Base-by-base conservation (phyloP, 2,329 filamentous ascomycete genomes). In the Aspergillus sp. region DNA sequence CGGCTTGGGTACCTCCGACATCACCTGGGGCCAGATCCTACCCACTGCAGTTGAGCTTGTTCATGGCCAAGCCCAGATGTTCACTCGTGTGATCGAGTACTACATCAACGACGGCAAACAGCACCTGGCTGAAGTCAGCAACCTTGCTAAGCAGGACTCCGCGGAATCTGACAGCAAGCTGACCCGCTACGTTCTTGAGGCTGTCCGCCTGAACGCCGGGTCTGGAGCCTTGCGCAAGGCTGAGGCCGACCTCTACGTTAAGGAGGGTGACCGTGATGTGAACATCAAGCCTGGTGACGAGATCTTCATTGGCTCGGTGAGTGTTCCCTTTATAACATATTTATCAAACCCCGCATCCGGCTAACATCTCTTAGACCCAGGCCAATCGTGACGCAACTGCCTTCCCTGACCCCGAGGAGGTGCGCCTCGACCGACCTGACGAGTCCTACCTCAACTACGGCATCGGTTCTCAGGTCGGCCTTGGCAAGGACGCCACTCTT, bases 51-150 rank as follows among this genome's bases (percentile, higher is more conserved):
- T 82, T 4, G 83, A 86, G 1, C 83, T 89, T 71, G 86, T 90
- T 7, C 86, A 89, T 1, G 89, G 86, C 65, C 88, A 92, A 70
- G 86, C 84, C 2, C 84, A 89, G 67, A 79, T 89, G 66, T 91
- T 92, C 68, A 85, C 87, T 1, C 87, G 90, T 75, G 81, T 88
- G 2, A 78, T 91, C 17, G 89, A 92, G 69, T 91, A 84, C 75
- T 92, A 89, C 68, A 80, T 92, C 5, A 82, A 83, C 0, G 76
- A 82, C 33, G 83, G 85, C 64, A 73, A 78, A 54, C 64, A 76
- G 12, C 79, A 91, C 66, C 72, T 89, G 0, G 77, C 83, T 0
- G 83, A 86, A 44, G 80, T 93, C 54, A 81, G 87, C 63, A 76
- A 76, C 17, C 76, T 89, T 15, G 84, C 90, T 27, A 75, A 80